Percentiles rank a stretch among this genome's conserved stretches.
Conservation (phyloP, 2,329 filamentous ascomycete species). For the Diplodia scrobiculata region DNA sequence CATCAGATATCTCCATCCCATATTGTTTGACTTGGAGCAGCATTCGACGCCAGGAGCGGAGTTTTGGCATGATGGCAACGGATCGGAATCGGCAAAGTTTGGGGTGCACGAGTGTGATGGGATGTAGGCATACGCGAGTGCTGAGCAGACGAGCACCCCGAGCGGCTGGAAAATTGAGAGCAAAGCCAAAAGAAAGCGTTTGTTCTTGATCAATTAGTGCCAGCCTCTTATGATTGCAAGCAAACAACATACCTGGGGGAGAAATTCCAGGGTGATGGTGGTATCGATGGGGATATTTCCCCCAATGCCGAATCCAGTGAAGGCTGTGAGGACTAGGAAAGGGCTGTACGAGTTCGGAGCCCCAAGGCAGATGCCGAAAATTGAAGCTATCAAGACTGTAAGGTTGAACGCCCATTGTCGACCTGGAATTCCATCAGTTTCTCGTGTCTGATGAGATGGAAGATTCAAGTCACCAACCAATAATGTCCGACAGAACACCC, state of each 20-base stretch:
- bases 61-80: constrained; percentile 51
- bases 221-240: background rate
- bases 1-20: constrained; percentile 52
- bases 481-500: constrained; percentile 59
- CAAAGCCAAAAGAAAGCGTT: constrained; percentile 56
- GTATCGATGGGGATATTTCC: constrained; percentile 61
- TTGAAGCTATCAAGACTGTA: constrained; percentile 57
- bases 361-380: constrained; percentile 58
- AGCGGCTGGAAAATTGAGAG: constrained; percentile 60
- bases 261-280: constrained; percentile 59
- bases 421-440: constrained; percentile 32
- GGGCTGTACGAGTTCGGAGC: constrained; percentile 54
- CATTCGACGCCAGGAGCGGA: constrained; percentile 40
- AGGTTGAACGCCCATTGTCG: constrained; percentile 61
- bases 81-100: constrained; percentile 52
- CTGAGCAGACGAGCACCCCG: constrained; percentile 56
- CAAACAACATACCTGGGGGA: constrained; percentile 41
- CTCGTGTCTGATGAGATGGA: background rate
- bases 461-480: constrained; percentile 41
- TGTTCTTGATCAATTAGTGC: constrained; percentile 41
- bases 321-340: constrained; percentile 58
- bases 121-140: constrained; percentile 58
- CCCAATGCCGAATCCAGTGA: constrained; percentile 57
- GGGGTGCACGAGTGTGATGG: constrained; percentile 55
- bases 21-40: constrained; percentile 45